Percentiles rank a stretch among this genome's conserved stretches.
These are phyloP conservation scores for Scheffersomyces insectosa DNA, from an alignment of 1,139 yeast genomes.

Conservation along the genomic window DNA sequence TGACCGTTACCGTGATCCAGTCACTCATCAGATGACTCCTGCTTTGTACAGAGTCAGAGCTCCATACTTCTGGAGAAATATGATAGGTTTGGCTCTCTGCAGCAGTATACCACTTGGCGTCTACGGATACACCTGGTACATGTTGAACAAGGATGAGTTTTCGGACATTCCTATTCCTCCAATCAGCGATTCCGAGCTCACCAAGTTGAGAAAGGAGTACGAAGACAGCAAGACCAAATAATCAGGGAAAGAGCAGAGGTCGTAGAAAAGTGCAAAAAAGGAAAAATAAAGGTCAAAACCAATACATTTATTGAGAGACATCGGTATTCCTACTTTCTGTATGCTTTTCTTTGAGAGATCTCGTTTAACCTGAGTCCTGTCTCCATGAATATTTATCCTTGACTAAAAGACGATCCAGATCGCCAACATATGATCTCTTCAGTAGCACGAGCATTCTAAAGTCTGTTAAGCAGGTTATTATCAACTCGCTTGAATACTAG, in stretches of 20 bases:
- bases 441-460: no score
- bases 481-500: no score
- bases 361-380: no score
- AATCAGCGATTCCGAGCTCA: conserved; percentile 73
- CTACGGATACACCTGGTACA: conserved; percentile 70
- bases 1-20: conserved; percentile 65
- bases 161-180: conserved; percentile 94
- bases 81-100: conserved; percentile 58
- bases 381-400: no score
- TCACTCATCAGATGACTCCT: conserved; percentile 88
- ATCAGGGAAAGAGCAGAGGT: background rate
- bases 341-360: no score
- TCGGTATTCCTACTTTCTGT: background rate
- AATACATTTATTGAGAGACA: background rate
- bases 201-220: conserved; percentile 68
- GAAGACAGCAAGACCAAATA: conserved; percentile 41
- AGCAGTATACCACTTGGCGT: conserved; percentile 67
- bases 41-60: conserved; percentile 87
- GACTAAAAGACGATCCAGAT: no score
- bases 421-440: no score
- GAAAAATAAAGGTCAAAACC: background rate
- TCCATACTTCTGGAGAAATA: conserved; percentile 80
- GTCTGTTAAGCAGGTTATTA: no score
- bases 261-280: background rate
- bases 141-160: conserved; percentile 80